These are phyloP conservation scores for Stenocarpella maydis DNA, from an alignment of 2,329 filamentous ascomycete genomes.

Conservation along the genomic window DNA sequence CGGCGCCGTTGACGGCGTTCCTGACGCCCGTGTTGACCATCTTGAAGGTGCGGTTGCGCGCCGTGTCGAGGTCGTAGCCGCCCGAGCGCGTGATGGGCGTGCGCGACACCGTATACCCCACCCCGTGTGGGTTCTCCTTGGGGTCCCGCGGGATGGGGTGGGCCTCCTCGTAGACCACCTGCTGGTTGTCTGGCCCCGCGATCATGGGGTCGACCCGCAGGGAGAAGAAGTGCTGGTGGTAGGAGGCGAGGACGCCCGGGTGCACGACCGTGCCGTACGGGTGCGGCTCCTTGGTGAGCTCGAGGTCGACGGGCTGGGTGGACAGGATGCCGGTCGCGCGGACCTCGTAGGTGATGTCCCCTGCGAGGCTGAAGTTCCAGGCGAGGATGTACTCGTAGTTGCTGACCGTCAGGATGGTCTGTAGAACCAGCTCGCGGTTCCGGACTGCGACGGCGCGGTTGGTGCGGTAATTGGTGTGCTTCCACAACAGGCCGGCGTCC, in stretches of 20 bases:
- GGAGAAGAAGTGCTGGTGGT: slow-evolving; percentile 82
- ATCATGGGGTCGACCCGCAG: slow-evolving; percentile 70
- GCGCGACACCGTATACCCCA: slow-evolving; percentile 56
- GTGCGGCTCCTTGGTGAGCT: slow-evolving; percentile 56
- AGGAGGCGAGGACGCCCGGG: slow-evolving; percentile 67
- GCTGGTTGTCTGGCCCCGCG: slow-evolving; percentile 62
- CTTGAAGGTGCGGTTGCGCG: slow-evolving; percentile 63
- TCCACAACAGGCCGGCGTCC: slow-evolving; percentile 65
- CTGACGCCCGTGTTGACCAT: slow-evolving; percentile 60
- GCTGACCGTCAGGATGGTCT: slow-evolving; percentile 64
- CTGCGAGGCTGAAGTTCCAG: slow-evolving; percentile 57
- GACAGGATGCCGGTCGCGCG: slow-evolving; percentile 60
- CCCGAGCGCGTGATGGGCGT: slow-evolving; percentile 56
- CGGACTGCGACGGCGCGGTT: slow-evolving; percentile 59
- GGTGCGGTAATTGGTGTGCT: slow-evolving; percentile 64
- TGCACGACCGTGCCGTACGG: slow-evolving; percentile 69
- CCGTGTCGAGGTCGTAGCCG: slow-evolving; percentile 56
- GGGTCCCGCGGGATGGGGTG: slow-evolving; percentile 57
- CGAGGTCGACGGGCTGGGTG: slow-evolving; percentile 60
- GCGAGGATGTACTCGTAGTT: slow-evolving; percentile 61
- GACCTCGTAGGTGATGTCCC: slow-evolving; percentile 40
- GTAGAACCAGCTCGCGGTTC: slow-evolving; percentile 60
- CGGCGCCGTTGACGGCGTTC: slow-evolving; percentile 62
- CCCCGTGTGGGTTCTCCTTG: slow-evolving; percentile 56
- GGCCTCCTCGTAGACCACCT: slow-evolving; percentile 66